phyloP scores from a whole-genome alignment of 1,139 yeast species.

The Diutina ranongensis region DNA sequence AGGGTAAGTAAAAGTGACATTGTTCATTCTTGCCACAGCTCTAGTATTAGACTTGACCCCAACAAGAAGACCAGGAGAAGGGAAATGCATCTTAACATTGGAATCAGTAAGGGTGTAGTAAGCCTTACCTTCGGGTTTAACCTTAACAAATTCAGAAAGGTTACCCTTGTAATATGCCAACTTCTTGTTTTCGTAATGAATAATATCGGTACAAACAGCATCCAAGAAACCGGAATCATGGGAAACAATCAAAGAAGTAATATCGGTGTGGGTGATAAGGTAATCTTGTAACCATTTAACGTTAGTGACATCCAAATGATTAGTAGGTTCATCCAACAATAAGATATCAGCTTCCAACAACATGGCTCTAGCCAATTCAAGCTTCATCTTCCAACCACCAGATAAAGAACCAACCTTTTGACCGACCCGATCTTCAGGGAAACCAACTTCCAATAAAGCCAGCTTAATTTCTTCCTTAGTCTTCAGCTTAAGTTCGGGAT shows the following conservation, averaged over 20 bases:
- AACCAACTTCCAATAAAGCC: constrained; percentile 80
- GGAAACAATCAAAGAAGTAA: constrained; percentile 90
- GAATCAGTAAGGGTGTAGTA: constrained; percentile 93
- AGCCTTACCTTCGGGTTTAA: constrained; percentile 91
- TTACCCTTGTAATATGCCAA: constrained; percentile 94
- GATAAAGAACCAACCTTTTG: constrained; percentile 92
- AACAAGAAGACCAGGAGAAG: constrained; percentile 92
- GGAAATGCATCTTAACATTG: constrained; percentile 94
- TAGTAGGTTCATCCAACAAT: constrained; percentile 94
- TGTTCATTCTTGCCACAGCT: constrained; percentile 83
- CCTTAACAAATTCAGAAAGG: constrained; percentile 81
- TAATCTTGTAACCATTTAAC: constrained; percentile 93
- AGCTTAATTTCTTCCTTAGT: constrained; percentile 57
- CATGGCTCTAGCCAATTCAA: constrained; percentile 97
- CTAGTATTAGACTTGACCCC: constrained; percentile 94
- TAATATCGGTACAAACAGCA: constrained; percentile 90
- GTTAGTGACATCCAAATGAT: constrained; percentile 90
- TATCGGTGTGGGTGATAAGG: constrained; percentile 66
- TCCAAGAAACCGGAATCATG: constrained; percentile 97
- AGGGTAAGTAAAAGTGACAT: constrained; percentile 84
- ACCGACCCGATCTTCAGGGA: constrained; percentile 76
- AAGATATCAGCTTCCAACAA: constrained; percentile 93
- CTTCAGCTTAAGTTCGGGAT: constrained; percentile 61
- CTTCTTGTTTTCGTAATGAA: constrained; percentile 92
- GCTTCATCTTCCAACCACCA: constrained; percentile 99